A percentile compares a stretch with the other conserved stretches of the same genome.
phyloP scores from a whole-genome alignment of 495 filamentous ascomycete species.

The Parachaetomium inaequale region DNA sequence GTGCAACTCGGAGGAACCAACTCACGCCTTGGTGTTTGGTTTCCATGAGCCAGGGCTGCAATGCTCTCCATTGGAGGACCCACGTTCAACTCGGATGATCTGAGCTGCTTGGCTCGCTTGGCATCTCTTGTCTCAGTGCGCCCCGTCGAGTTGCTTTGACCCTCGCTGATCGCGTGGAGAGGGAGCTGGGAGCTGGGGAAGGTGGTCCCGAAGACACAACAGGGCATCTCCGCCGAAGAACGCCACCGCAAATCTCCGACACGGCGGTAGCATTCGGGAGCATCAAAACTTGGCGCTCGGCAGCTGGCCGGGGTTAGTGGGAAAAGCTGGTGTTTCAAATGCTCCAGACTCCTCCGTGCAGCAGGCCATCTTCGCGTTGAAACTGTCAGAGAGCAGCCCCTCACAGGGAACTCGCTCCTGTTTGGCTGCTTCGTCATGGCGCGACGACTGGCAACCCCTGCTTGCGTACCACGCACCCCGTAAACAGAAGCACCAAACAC shows the following conservation, averaged over 20 bases:
- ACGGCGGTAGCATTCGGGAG: constrained; percentile 13
- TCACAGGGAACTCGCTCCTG: background rate
- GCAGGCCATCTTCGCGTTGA: background rate
- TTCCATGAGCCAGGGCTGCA: background rate
- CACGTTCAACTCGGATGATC: background rate
- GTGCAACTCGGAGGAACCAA: too few species aligned
- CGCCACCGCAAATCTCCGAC: constrained; percentile 10
- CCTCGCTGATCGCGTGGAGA: background rate
- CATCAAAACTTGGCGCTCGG: constrained; percentile 11
- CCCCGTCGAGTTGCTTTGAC: background rate
- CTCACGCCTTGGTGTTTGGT: background rate
- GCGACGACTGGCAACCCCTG: background rate
- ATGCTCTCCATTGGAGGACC: background rate
- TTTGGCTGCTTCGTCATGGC: background rate
- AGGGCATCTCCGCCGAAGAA: background rate
- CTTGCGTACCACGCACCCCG: background rate
- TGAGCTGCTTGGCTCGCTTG: constrained; percentile 1
- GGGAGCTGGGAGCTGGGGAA: background rate
- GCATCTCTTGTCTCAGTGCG: constrained; percentile 3
- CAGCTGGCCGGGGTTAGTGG: background rate
- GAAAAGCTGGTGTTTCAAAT: constrained; percentile 8
- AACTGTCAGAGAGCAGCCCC: background rate
- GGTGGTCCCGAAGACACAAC: background rate
- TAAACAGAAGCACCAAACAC: background rate
- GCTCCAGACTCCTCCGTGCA: background rate